Base-by-base conservation (phyloP, 305 asterid species). In the Fraxinus nigra region DNA sequence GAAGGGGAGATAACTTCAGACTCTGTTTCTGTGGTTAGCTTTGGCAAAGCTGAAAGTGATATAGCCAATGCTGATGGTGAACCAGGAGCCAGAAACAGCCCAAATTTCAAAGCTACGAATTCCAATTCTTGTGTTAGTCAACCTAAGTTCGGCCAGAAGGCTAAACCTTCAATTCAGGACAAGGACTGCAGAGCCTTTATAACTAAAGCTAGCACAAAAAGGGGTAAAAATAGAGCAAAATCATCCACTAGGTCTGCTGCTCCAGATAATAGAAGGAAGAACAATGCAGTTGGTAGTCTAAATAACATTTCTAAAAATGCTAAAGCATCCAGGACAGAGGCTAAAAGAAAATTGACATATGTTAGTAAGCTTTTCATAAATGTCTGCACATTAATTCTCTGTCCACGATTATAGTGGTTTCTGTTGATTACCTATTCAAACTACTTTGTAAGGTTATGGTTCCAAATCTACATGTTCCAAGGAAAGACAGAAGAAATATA, bases 341-440 rank as follows among this genome's bases (percentile, higher is more conserved):
- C 90, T 72, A 79, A 37, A 59, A 88, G 85, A 79, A 88, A 83
- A 78, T 79, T 75, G 85, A 78, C 48, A 48, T 81, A 85, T 85
- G 92, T 86, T 26, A 86, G 86, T 85, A 79, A 74, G 87, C 87
- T 75, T 84, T 82, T 72, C 78, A 40, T 26, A 72, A 69, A 38
- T 26, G 76, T 78, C 43, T 76, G 46, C 46, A 24, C 11, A 26
- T 79, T 80, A 14, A 30, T 69, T 63, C 43, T 24, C 26, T 56
- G 61, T 43, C 65, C 38, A n/a, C 82, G 67, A 75, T 82, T 75
- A 40, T 76, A 20, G 75, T 40, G 40, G 63, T 75, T 7, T 69
- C 67, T 77, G 16, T 26, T 32, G 73, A 65, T 48, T 30, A 34
- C 33, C 35, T 75, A 18, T 61, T 9, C 59, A 22, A 72, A 18